These are phyloP conservation scores for Madurella mycetomatis DNA, from an alignment of 2,329 filamentous ascomycete species.

Conservation along the genomic window DNA sequence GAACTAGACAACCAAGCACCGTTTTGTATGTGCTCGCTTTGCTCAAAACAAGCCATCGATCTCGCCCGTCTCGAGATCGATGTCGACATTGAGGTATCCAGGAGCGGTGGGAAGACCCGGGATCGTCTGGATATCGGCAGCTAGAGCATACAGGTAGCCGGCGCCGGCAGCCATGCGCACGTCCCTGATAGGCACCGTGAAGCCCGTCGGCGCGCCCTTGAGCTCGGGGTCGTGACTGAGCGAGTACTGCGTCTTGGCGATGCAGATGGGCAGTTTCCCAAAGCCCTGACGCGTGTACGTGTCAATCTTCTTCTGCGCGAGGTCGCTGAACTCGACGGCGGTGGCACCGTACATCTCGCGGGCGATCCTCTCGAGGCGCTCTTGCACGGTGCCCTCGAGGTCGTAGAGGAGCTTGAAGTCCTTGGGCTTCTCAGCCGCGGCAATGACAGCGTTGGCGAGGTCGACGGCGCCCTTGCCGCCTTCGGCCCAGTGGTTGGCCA, in stretches of 20 bases:
- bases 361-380: slow-evolving; percentile 83
- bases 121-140: slow-evolving; percentile 97
- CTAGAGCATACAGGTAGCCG: slow-evolving; percentile 90
- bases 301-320: slow-evolving; percentile 94
- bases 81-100: slow-evolving; percentile 91
- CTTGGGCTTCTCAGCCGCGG: slow-evolving; percentile 76
- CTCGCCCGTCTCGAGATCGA: slow-evolving; percentile 75
- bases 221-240: slow-evolving; percentile 87
- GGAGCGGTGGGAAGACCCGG: slow-evolving; percentile 92
- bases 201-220: slow-evolving; percentile 92
- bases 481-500: slow-evolving; percentile 95
- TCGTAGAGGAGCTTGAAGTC: slow-evolving; percentile 84
- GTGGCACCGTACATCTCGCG: slow-evolving; percentile 91
- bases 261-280: slow-evolving; percentile 87
- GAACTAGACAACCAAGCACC: slow-evolving; percentile 1
- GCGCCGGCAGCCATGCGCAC: slow-evolving; percentile 91
- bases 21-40: neutral
- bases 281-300: slow-evolving; percentile 91
- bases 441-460: slow-evolving; percentile 80
- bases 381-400: slow-evolving; percentile 73
- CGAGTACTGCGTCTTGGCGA: slow-evolving; percentile 98
- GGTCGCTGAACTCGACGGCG: slow-evolving; percentile 85
- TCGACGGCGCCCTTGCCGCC: slow-evolving; percentile 87
- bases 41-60: slow-evolving; percentile 82
- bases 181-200: slow-evolving; percentile 90